A percentile compares a stretch with the other conserved stretches of the same genome.
phyloP scores from a whole-genome alignment of 2,329 filamentous ascomycete species.

The Diaporthe amygdali region DNA sequence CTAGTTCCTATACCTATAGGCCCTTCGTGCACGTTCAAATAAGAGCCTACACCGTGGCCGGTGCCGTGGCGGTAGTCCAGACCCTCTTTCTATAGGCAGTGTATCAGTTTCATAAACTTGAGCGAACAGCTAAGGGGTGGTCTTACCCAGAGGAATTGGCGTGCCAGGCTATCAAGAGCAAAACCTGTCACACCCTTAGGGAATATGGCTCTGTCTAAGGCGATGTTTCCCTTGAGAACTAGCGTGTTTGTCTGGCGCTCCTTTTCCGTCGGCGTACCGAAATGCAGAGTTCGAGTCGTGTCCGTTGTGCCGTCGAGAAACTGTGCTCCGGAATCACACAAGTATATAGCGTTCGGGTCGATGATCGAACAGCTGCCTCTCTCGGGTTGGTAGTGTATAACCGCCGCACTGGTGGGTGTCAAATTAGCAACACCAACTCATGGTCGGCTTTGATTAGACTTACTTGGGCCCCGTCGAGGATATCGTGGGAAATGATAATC shows the following conservation, averaged over 20 bases:
- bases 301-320: slow-evolving; percentile 96
- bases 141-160: slow-evolving; percentile 88
- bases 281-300: slow-evolving; percentile 91
- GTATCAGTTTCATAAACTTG: slow-evolving; percentile 28
- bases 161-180: slow-evolving; percentile 84
- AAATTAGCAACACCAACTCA: neutral
- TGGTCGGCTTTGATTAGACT: slow-evolving; percentile 34
- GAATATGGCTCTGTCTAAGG: slow-evolving; percentile 83
- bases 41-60: slow-evolving; percentile 94
- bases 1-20: slow-evolving; percentile 95
- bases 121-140: neutral
- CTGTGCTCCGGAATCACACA: slow-evolving; percentile 97
- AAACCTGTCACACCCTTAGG: slow-evolving; percentile 96
- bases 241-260: slow-evolving; percentile 92
- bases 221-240: slow-evolving; percentile 93
- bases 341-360: slow-evolving; percentile 84
- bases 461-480: slow-evolving; percentile 85
- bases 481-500: slow-evolving; percentile 93
- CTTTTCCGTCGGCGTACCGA: slow-evolving; percentile 80
- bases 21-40: slow-evolving; percentile 95
- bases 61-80: slow-evolving; percentile 97
- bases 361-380: slow-evolving; percentile 81
- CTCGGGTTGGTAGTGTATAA: slow-evolving; percentile 96
- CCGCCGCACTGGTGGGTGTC: slow-evolving; percentile 72
- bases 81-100: slow-evolving; percentile 63